Conservation (phyloP, 768 basidiomycete species). For the Tephrocybe sp. region DNA sequence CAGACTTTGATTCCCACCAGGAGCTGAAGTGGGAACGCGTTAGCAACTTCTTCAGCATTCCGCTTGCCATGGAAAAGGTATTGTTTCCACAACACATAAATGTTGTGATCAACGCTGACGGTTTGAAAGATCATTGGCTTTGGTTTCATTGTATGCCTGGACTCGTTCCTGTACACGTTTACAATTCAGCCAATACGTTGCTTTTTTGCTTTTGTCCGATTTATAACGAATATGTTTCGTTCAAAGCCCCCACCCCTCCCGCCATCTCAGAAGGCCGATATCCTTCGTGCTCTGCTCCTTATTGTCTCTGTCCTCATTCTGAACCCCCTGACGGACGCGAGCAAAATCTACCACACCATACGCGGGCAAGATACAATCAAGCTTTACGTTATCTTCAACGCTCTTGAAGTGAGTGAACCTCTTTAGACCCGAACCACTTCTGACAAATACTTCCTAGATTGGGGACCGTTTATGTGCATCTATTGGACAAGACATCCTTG, state of each 20-base stretch:
- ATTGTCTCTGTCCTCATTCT: conserved; percentile 72
- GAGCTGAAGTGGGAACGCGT: conserved; percentile 96
- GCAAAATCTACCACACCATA: conserved; percentile 97
- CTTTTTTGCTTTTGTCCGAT: conserved; percentile 58
- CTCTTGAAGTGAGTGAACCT: conserved; percentile 76
- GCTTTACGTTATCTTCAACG: conserved; percentile 98
- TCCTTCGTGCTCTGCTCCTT: conserved; percentile 80
- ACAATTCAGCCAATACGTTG: conserved; percentile 95
- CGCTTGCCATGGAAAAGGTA: conserved; percentile 92
- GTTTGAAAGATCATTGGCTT: conserved; percentile 77
- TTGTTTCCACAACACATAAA: conserved; percentile 11
- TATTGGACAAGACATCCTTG: conserved; percentile 96
- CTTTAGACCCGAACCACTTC: neutral
- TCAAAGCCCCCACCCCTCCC: conserved; percentile 60
- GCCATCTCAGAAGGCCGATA: conserved; percentile 89
- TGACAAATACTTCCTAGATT: conserved; percentile 55
- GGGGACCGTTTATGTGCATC: conserved; percentile 93
- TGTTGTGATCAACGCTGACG: conserved; percentile 3
- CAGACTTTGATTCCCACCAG: conserved; percentile 93
- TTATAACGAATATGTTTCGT: conserved; percentile 49
- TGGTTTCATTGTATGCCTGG: conserved; percentile 90
- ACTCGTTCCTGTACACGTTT: conserved; percentile 97
- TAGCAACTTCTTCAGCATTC: conserved; percentile 92
- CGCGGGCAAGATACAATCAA: conserved; percentile 99
- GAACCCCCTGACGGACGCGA: conserved; percentile 86